Base-by-base conservation (phyloP, 495 filamentous ascomycete genomes). In the Lepidopterella palustris region DNA sequence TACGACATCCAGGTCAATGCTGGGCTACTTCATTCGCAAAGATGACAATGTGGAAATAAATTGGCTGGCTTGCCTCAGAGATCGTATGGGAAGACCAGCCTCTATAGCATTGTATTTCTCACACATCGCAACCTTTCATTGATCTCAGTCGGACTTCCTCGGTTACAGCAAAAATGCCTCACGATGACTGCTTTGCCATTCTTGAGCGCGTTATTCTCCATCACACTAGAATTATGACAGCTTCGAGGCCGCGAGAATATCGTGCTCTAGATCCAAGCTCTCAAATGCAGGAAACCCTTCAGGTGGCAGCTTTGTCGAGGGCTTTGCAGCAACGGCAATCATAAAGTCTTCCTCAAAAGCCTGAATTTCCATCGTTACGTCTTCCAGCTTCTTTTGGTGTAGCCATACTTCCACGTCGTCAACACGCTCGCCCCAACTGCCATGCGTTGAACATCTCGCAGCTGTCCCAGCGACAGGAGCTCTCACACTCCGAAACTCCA, bases 401-500 rank as follows among this genome's bases (percentile, higher is more conserved):
- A 84, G 70, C 60, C 75, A 80, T 2, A 83, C 78, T 51, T 78
- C 73, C 1, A 83, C 76, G 48, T 79, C 78, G 4, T 58, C 73
- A 52, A 83, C 77, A 15, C 75, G 70, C 28, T 78, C 74, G 13
- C 83, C 81, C 78, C 80, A 84, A 39, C 58, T 52, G 28, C 71
- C 57, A 62, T 69, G 61, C 51, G 72, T 69, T 52, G 59, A 62
- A 60, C 68, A 72, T 47, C 66, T 40, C 32, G 67, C 57, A 6
- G 62, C 55, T n/a, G 62, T 68, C 47, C 70, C 75, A 5, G 78
- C 70, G 9, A 64, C 69, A 6, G 86, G 85, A 2, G 80, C 79
- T 31, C 80, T 69, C 5, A 88, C 84, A 57, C 87, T 80, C 48
- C 74, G 70, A 56, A 92, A 89, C 60, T 88, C 83, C 39, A 90